Evolutionary conservation across 2,329 filamentous ascomycete genomes (phyloP).

Genomic region (Keithomyces neogunnii): DNA sequence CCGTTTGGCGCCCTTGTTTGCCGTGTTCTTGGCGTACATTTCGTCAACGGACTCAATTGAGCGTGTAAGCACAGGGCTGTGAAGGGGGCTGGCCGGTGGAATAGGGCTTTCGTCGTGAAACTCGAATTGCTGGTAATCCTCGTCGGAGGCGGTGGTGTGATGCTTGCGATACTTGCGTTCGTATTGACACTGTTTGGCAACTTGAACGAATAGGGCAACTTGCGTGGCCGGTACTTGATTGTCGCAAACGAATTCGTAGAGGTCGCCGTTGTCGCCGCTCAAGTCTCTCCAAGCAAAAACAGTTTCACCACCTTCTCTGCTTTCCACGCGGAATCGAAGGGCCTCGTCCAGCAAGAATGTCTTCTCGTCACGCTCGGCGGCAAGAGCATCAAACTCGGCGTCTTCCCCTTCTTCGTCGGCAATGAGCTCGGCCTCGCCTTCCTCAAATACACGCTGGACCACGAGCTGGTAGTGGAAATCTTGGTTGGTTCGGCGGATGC

Average conservation of each 20-base stretch:
- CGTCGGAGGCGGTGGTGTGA: slow-evolving; percentile 69
- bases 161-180: slow-evolving; percentile 86
- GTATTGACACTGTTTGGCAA: slow-evolving; percentile 91
- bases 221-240: slow-evolving; percentile 58
- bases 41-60: slow-evolving; percentile 50
- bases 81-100: slow-evolving; percentile 53
- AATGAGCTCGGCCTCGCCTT: slow-evolving; percentile 87
- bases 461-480: slow-evolving; percentile 98
- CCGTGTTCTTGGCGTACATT: slow-evolving; percentile 38
- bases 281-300: slow-evolving; percentile 92
- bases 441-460: slow-evolving; percentile 91
- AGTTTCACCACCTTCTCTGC: slow-evolving; percentile 70
- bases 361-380: slow-evolving; percentile 87
- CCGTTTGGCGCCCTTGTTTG: slow-evolving; percentile 39
- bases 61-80: slow-evolving; percentile 46
- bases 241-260: slow-evolving; percentile 98
- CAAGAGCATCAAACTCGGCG: slow-evolving; percentile 64
- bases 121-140: slow-evolving; percentile 74
- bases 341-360: slow-evolving; percentile 91
- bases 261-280: slow-evolving; percentile 84
- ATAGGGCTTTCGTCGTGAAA: slow-evolving; percentile 61
- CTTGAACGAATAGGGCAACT: slow-evolving; percentile 70
- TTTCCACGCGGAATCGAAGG: slow-evolving; percentile 78
- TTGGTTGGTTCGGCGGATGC: slow-evolving; percentile 85
- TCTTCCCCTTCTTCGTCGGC: slow-evolving; percentile 86